These are phyloP conservation scores for Penicillium expansum DNA, from an alignment of 2,329 filamentous ascomycete species.

Conservation along the genomic window DNA sequence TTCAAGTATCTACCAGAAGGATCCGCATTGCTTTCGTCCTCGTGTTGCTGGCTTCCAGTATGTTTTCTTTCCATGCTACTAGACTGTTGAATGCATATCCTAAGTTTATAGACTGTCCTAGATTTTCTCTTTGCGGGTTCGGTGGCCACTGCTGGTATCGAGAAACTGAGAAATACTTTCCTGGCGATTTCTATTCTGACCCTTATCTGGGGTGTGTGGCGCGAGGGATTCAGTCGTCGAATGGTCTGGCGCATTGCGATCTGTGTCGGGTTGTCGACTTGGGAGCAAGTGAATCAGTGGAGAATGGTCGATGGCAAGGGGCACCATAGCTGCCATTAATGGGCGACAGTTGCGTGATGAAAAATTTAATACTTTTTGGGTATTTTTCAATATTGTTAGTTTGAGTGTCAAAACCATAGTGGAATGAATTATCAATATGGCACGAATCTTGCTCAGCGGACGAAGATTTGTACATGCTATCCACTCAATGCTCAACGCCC, in stretches of 20 bases:
- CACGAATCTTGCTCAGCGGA: not conserved
- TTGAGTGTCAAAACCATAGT: not conserved
- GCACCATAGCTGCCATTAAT: conserved; percentile 17
- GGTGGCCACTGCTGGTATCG: conserved; percentile 13
- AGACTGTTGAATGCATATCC: not conserved
- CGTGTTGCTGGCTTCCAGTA: conserved; percentile 19
- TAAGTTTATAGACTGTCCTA: conserved; percentile 11
- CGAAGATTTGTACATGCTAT: no score
- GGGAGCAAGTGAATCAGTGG: conserved; percentile 12
- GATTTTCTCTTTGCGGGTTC: conserved; percentile 20
- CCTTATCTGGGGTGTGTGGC: conserved; percentile 11
- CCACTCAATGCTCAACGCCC: no score
- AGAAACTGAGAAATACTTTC: conserved; percentile 13
- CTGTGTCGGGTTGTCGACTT: conserved; percentile 14
- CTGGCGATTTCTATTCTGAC: conserved; percentile 15
- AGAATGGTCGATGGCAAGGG: not conserved
- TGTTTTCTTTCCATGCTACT: not conserved
- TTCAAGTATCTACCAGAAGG: conserved; percentile 14
- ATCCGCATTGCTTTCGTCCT: conserved; percentile 14
- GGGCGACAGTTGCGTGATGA: not conserved
- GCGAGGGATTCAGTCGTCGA: conserved; percentile 14
- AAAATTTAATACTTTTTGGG: not conserved
- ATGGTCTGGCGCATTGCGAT: conserved; percentile 15
- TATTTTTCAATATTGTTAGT: not conserved
- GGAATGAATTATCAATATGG: not conserved